These are phyloP conservation scores for Solanum neorickii DNA, from an alignment of 257 asterid species.

Conservation along the genomic window DNA sequence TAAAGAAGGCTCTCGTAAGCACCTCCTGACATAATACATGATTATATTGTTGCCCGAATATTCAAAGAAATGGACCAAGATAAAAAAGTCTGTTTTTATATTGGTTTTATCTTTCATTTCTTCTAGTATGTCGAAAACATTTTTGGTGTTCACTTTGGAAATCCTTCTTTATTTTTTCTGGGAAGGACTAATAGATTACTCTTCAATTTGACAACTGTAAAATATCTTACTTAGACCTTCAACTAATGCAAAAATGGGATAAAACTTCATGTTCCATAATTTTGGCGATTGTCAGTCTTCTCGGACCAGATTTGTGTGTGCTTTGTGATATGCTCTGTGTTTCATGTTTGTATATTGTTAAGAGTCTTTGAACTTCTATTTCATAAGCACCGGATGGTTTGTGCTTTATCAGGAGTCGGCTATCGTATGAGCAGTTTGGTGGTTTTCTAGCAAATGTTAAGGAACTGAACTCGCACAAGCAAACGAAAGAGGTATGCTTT, in stretches of 20 bases:
- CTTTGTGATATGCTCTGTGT: not conserved
- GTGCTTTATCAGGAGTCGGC: conserved; percentile 40
- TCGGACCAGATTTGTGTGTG: not conserved
- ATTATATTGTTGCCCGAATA: not conserved
- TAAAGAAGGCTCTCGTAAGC: not conserved
- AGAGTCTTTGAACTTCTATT: not conserved
- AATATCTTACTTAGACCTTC: not conserved
- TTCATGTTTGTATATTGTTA: not conserved
- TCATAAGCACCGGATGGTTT: not conserved
- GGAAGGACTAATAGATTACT: not conserved
- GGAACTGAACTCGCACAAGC: conserved; percentile 88
- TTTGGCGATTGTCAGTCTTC: not conserved
- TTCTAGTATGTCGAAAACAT: not conserved
- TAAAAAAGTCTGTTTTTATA: not conserved
- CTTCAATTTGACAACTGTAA: not conserved
- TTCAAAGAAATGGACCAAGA: not conserved
- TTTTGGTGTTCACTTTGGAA: not conserved
- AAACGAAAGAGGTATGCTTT: conserved; percentile 66
- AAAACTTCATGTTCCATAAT: not conserved
- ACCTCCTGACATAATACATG: not conserved
- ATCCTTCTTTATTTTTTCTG: not conserved
- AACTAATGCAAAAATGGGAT: not conserved
- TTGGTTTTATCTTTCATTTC: not conserved
- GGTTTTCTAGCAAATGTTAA: conserved; percentile 88
- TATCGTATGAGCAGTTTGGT: conserved; percentile 88